A percentile compares a stretch with the other conserved stretches of the same genome.
These are phyloP conservation scores for Hypoxylon sp. DNA, from an alignment of 2,329 filamentous ascomycete species.

Conservation along the genomic window DNA sequence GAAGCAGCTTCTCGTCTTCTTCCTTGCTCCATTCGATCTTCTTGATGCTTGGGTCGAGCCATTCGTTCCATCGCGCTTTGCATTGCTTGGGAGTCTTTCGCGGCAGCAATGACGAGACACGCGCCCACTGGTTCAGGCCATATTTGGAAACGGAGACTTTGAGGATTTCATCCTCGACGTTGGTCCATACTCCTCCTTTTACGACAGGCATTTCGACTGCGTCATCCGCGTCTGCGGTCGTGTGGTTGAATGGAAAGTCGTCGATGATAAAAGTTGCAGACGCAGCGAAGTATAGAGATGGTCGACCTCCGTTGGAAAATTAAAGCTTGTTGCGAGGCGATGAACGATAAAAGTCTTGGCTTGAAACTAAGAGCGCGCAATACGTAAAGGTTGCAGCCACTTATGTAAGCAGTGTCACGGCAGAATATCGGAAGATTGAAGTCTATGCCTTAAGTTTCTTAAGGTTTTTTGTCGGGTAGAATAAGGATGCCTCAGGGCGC, in stretches of 20 bases:
- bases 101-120: slow-evolving; percentile 95
- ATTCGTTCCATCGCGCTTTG: slow-evolving; percentile 98
- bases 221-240: slow-evolving; percentile 30
- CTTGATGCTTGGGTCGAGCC: slow-evolving; percentile 96
- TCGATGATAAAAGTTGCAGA: slow-evolving; percentile 9
- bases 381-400: slow-evolving; percentile 4
- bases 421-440: neutral
- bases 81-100: slow-evolving; percentile 99
- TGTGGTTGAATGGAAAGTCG: slow-evolving; percentile 6
- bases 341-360: slow-evolving; percentile 34
- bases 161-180: slow-evolving; percentile 94
- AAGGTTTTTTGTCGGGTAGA: too few relatives aligned
- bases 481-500: too few relatives aligned
- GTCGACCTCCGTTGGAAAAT: slow-evolving; percentile 21
- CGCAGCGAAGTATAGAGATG: slow-evolving; percentile 6
- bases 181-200: slow-evolving; percentile 82
- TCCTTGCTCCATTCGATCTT: slow-evolving; percentile 99
- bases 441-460: too few relatives aligned
- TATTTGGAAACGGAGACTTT: slow-evolving; percentile 96
- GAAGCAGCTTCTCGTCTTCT: slow-evolving; percentile 96
- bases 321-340: slow-evolving; percentile 28
- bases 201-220: slow-evolving; percentile 75
- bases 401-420: neutral
- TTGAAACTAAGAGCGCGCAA: slow-evolving; percentile 16
- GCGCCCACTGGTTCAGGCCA: slow-evolving; percentile 97